A percentile compares a stretch with the other conserved stretches of the same genome.
phyloP scores from a whole-genome alignment of 768 basidiomycete genomes.

The Suillus fuscotomentosus region DNA sequence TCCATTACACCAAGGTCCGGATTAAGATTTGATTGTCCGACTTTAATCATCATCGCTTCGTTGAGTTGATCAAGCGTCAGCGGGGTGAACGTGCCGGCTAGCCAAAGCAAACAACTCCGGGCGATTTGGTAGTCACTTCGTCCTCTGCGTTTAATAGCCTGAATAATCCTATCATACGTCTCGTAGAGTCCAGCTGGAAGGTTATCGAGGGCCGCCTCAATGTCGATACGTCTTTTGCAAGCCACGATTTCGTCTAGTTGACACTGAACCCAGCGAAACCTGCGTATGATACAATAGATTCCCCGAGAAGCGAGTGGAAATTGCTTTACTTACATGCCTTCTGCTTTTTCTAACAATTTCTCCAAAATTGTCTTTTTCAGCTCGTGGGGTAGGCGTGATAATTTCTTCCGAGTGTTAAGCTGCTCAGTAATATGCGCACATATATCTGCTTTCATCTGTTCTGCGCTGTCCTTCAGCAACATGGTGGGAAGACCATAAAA shows the following conservation, averaged over 20 bases:
- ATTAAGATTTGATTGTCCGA: neutral
- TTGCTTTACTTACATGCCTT: constrained; percentile 2
- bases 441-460: constrained; percentile 2
- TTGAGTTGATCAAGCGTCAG: neutral
- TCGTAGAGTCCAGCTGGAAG: constrained; percentile 20
- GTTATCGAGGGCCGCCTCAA: constrained; percentile 6
- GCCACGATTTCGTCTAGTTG: neutral
- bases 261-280: constrained; percentile 12
- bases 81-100: neutral
- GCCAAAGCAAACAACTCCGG: neutral
- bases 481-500: constrained; percentile 2
- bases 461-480: neutral
- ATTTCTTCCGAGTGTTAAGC: neutral
- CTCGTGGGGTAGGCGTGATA: neutral
- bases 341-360: constrained; percentile 4
- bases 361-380: neutral
- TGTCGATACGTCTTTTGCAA: neutral
- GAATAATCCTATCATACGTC: constrained; percentile 20
- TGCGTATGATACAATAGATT: neutral
- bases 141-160: constrained; percentile 4
- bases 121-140: neutral
- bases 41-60: constrained; percentile 4
- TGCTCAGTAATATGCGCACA: neutral
- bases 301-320: neutral
- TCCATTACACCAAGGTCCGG: neutral